These are phyloP conservation scores for Tetracladium setigerum DNA, from an alignment of 495 filamentous ascomycete genomes.

Conservation along the genomic window DNA sequence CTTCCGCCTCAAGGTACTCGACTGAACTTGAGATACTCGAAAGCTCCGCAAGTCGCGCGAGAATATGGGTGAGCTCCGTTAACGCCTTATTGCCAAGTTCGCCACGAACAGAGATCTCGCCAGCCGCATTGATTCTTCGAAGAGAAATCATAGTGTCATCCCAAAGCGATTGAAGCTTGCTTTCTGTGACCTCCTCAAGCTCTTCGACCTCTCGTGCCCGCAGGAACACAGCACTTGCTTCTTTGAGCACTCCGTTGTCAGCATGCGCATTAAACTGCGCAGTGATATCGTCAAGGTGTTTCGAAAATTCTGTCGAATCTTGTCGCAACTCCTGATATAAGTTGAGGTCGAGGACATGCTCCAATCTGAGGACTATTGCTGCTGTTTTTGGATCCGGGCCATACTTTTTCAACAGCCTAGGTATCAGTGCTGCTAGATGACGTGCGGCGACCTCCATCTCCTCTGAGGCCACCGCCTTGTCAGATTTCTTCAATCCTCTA, in stretches of 20 bases:
- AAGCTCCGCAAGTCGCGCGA: conserved; percentile 79
- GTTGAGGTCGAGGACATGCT: conserved; percentile 77
- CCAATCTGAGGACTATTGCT: conserved; percentile 76
- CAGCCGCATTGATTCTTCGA: conserved; percentile 54
- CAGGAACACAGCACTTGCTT: conserved; percentile 73
- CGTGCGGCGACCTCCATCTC: conserved; percentile 67
- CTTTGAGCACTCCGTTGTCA: conserved; percentile 74
- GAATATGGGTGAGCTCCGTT: conserved; percentile 63
- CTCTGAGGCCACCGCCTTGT: conserved; percentile 52
- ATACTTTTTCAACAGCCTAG: conserved; percentile 82
- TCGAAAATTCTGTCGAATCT: conserved; percentile 70
- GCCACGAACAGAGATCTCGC: conserved; percentile 50
- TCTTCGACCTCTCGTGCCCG: conserved; percentile 83
- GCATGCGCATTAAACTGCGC: conserved; percentile 89
- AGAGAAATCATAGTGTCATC: conserved; percentile 71
- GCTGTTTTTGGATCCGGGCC: conserved; percentile 83
- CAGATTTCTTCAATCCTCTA: conserved; percentile 57
- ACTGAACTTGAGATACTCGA: conserved; percentile 72
- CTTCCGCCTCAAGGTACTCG: conserved; percentile 52
- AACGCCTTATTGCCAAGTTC: conserved; percentile 54
- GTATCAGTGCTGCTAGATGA: conserved; percentile 68
- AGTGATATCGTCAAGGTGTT: conserved; percentile 85
- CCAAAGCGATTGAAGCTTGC: conserved; percentile 75
- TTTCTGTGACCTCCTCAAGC: conserved; percentile 74
- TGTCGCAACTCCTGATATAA: conserved; percentile 86